Percentiles rank a stretch among this genome's conserved stretches.
phyloP scores from a whole-genome alignment of 1,284 basidiomycete genomes.

The Cutaneotrichosporon mucoides region DNA sequence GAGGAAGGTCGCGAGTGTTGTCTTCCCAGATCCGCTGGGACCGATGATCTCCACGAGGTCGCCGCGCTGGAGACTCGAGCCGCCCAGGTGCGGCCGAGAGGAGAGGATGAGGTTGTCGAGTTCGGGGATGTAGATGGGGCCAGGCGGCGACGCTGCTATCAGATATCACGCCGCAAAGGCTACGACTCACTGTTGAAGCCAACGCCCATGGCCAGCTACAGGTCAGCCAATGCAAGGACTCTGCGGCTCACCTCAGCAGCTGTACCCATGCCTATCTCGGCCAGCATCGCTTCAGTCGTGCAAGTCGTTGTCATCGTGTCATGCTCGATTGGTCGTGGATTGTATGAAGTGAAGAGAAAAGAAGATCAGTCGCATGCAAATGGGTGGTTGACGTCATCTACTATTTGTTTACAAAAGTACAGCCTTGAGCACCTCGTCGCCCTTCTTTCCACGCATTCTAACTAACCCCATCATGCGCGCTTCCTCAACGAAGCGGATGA shows the following conservation, averaged over 20 bases:
- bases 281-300: conserved; percentile 22
- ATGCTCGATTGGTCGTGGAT: background rate
- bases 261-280: conserved; percentile 29
- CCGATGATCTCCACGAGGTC: conserved; percentile 46
- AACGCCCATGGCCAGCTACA: conserved; percentile 23
- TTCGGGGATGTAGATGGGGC: conserved; percentile 39
- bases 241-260: conserved; percentile 31
- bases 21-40: conserved; percentile 41
- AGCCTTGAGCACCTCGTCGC: conserved; percentile 43
- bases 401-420: conserved; percentile 19
- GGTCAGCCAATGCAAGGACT: background rate
- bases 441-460: conserved; percentile 27
- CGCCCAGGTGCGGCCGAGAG: conserved; percentile 28
- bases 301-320: background rate
- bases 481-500: conserved; percentile 44
- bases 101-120: conserved; percentile 35
- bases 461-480: conserved; percentile 43
- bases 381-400: conserved; percentile 2
- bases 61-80: conserved; percentile 41
- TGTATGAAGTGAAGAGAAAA: background rate
- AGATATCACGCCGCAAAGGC: background rate
- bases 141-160: conserved; percentile 37
- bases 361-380: background rate
- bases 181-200: conserved; percentile 30
- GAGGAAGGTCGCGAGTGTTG: conserved; percentile 20